Evolutionary conservation across 495 filamentous ascomycete species (phyloP).

Genomic region (Podospora anserina): DNA sequence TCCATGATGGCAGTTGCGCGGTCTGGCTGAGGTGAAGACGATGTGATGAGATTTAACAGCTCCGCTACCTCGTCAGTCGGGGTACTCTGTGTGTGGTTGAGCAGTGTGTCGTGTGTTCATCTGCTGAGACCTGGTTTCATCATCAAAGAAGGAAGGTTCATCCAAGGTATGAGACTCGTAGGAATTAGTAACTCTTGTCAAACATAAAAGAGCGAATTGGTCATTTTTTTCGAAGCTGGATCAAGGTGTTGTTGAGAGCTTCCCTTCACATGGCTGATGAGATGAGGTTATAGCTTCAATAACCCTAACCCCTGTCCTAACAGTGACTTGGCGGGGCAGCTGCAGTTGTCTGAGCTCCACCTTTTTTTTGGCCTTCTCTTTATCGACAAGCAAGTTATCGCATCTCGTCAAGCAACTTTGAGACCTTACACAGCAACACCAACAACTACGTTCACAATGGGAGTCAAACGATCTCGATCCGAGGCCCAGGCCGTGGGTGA

Average conservation of each 20-base stretch:
- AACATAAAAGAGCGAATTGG: neutral
- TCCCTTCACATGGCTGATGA: neutral
- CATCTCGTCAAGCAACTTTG: neutral
- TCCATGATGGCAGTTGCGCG: conserved; percentile 39
- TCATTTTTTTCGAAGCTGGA: neutral
- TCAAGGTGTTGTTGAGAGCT: neutral
- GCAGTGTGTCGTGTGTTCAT: neutral
- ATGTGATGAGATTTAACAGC: neutral
- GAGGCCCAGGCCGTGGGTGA: conserved; percentile 26
- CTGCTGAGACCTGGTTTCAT: neutral
- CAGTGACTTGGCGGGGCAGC: neutral
- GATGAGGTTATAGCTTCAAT: neutral
- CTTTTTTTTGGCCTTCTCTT: neutral
- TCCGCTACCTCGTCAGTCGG: too few relatives aligned
- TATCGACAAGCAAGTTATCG: neutral
- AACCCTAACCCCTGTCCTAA: neutral
- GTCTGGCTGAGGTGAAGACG: neutral
- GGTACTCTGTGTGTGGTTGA: neutral
- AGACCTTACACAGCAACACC: neutral
- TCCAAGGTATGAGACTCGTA: neutral
- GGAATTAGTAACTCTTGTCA: neutral
- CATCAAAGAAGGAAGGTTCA: neutral
- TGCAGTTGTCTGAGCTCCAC: neutral
- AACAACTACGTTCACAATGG: conserved; percentile 13
- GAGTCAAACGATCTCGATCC: conserved; percentile 20